A percentile compares a stretch with the other conserved stretches of the same genome.
Evolutionary conservation across 495 filamentous ascomycete genomes (phyloP).

Genomic region (Trichoderma gamsii): DNA sequence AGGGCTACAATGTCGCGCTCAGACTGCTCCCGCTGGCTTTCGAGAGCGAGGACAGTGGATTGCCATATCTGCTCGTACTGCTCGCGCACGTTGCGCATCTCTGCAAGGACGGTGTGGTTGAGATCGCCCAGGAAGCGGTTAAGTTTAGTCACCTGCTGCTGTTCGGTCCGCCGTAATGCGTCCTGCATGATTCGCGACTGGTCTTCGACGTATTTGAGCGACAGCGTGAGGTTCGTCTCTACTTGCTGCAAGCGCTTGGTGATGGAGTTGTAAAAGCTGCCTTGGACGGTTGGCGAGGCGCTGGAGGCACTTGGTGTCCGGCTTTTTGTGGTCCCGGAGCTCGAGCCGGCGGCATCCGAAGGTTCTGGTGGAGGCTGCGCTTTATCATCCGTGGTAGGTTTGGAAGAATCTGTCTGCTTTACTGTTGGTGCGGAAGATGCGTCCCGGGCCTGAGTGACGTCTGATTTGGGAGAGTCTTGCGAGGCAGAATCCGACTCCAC

Average conservation of each 20-base stretch:
- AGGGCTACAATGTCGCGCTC: conserved; percentile 75
- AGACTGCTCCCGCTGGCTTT: conserved; percentile 74
- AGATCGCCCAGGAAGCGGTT: conserved; percentile 73
- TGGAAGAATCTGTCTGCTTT: neutral
- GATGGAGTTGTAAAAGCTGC: conserved; percentile 95
- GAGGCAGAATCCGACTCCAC: neutral
- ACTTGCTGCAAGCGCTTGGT: conserved; percentile 86
- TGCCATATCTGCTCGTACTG: conserved; percentile 98
- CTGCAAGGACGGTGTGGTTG: conserved; percentile 79
- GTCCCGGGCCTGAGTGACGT: neutral
- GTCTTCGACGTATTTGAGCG: conserved; percentile 92
- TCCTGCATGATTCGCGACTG: conserved; percentile 89
- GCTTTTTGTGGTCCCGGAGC: conserved; percentile 23
- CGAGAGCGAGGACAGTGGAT: conserved; percentile 84
- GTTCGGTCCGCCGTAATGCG: conserved; percentile 85
- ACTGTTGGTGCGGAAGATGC: neutral
- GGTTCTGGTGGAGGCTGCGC: neutral
- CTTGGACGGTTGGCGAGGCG: conserved; percentile 79
- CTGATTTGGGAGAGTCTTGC: neutral
- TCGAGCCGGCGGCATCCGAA: neutral
- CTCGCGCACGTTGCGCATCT: conserved; percentile 69
- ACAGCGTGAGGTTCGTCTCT: conserved; percentile 87
- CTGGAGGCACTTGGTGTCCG: conserved; percentile 46
- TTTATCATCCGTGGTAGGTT: neutral
- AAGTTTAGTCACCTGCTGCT: conserved; percentile 77